Evolutionary conservation across 495 filamentous ascomycete species (phyloP).

Genomic region (Tuber magnatum): DNA sequence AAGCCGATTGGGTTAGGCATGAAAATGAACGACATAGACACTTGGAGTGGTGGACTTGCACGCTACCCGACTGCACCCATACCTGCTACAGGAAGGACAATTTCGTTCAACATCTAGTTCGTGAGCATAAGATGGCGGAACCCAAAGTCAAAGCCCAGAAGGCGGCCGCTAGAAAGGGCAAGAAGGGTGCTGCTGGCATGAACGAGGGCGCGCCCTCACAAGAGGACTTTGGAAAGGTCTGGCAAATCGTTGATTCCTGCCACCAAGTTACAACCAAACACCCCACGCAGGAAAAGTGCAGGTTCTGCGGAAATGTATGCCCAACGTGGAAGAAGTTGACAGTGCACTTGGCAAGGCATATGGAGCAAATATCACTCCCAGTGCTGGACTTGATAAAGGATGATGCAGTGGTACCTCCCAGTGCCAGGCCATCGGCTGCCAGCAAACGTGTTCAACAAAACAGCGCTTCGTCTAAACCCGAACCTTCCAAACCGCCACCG

Average conservation of each 20-base stretch:
- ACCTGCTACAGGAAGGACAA: conserved; percentile 88
- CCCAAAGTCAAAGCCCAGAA: conserved; percentile 55
- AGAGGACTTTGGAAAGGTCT: conserved; percentile 56
- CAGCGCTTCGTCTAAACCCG: background rate
- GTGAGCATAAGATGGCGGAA: conserved; percentile 83
- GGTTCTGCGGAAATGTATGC: conserved; percentile 80
- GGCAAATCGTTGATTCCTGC: conserved; percentile 72
- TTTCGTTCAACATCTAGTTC: conserved; percentile 88
- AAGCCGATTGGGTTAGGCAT: conserved; percentile 95
- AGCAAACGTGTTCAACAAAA: conserved; percentile 4
- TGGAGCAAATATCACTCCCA: conserved; percentile 88
- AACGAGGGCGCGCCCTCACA: conserved; percentile 49
- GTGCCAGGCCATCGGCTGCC: conserved; percentile 11
- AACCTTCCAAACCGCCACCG: background rate
- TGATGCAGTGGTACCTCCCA: conserved; percentile 32
- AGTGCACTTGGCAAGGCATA: conserved; percentile 90
- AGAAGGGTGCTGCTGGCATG: conserved; percentile 49
- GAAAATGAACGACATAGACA: conserved; percentile 91
- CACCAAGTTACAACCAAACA: conserved; percentile 59
- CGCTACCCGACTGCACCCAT: conserved; percentile 71
- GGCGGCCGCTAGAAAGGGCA: conserved; percentile 44
- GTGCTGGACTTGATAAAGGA: conserved; percentile 65
- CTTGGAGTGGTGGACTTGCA: conserved; percentile 87
- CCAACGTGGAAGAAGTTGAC: conserved; percentile 89
- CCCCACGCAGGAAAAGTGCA: conserved; percentile 75